Evolutionary conservation across 2,329 filamentous ascomycete species (phyloP), one percentile per base, ranked within the genome.

Genomic region (Blastomyces parvus): DNA sequence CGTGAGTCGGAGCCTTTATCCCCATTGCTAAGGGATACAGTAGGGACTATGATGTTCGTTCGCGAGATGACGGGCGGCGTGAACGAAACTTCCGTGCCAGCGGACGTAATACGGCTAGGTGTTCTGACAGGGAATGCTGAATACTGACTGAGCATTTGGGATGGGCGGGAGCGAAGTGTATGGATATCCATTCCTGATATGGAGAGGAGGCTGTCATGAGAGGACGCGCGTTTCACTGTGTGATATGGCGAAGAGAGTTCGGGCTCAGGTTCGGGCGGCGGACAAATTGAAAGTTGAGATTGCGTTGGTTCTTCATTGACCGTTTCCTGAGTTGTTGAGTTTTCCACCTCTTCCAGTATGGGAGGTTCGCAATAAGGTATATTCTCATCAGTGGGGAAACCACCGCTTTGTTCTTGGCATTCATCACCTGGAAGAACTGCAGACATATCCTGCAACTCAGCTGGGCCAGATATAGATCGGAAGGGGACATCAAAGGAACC

Each of bases 131-230:
- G 79, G 80, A 64, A 82, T 84, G 30, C 83, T 76, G 40, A 80
- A 79, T 60, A 82, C 73, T 65, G 85, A 71, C 27, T 69, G 70
- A 65, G 84, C 64, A 94, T 82, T 70, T 95, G 90, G 42, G 88
- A 90, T 0, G 90, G 90, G 3, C 89, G 84, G 1, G 83, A 82
- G 69, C 88, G 87, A 4, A 95, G 81, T 0, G 89, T 91, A 73
- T 96, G 91, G 59, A 96, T 95, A 72, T 97, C 93, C 73, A 96
- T 87, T 1, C 91, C 91, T 0, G 87, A 85, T 1, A 96, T 83
- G 0, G 92, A 97, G 68, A 97, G 84, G 65, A 97, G 87, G 22
- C 90, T 96, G 73, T 97, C 92, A 69, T 96, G 91, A 1, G 92
- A 96, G 1, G 86, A 73, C 2, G 86, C 82, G 40, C 88, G 86